phyloP scores from a whole-genome alignment of 345 rosid genomes.

The Murraya koenigii region DNA sequence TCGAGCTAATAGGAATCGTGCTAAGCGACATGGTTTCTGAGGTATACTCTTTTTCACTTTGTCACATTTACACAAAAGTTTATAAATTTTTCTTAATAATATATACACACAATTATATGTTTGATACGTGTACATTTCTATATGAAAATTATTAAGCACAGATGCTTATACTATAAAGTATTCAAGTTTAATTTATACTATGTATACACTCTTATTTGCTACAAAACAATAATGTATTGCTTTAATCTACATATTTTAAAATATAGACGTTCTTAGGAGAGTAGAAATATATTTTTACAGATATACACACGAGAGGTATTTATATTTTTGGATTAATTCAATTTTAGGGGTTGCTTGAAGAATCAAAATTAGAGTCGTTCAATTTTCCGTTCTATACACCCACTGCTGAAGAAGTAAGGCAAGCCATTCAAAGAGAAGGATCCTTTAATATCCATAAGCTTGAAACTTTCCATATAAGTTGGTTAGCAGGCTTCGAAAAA shows the following conservation, averaged over 20 bases:
- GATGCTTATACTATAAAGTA: no score
- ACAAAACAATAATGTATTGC: no score
- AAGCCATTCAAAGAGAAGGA: neutral
- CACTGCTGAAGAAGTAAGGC: neutral
- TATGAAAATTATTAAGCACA: no score
- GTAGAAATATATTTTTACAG: no score
- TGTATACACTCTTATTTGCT: no score
- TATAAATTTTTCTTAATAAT: no score
- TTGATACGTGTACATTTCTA: no score
- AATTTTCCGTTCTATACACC: neutral
- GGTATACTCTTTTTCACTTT: neutral
- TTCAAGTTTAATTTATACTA: no score
- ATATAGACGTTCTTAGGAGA: no score
- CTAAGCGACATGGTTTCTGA: neutral
- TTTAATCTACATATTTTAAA: no score
- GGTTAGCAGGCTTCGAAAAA: neutral
- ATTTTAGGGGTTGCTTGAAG: neutral
- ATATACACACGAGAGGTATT: neutral
- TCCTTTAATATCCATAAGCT: neutral
- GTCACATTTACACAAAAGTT: neutral
- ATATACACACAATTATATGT: no score
- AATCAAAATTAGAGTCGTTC: conserved; percentile 1
- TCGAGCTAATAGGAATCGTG: neutral
- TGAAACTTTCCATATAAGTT: neutral
- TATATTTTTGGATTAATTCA: neutral